Conservation (phyloP, 2,329 filamentous ascomycete species). For the Colletotrichum orbiculare region DNA sequence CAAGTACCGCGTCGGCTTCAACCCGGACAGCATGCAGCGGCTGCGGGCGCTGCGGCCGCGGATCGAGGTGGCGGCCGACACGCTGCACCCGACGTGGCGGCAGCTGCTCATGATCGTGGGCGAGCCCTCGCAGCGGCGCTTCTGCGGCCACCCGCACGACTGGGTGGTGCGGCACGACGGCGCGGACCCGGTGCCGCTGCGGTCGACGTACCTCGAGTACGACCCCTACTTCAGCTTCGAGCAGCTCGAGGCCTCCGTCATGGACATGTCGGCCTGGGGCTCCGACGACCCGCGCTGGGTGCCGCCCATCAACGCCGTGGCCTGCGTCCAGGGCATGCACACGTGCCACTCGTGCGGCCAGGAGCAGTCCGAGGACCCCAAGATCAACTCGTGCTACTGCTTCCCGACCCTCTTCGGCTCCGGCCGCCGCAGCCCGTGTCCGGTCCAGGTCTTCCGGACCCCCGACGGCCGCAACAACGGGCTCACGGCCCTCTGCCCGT, state of each 20-base stretch:
- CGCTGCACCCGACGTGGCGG: constrained; percentile 64
- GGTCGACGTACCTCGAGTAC: constrained; percentile 58
- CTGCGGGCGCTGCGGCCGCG: constrained; percentile 56
- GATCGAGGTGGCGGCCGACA: constrained; percentile 65
- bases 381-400: constrained; percentile 61
- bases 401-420: constrained; percentile 63
- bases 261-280: constrained; percentile 61
- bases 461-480: constrained; percentile 66
- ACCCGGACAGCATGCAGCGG: constrained; percentile 59
- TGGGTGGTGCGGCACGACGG: constrained; percentile 61
- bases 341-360: constrained; percentile 57
- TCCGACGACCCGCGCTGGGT: constrained; percentile 60
- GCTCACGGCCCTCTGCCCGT: constrained; percentile 56
- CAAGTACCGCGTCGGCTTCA: constrained; percentile 68
- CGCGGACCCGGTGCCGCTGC: constrained; percentile 51
- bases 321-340: constrained; percentile 38
- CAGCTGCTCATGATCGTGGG: constrained; percentile 59
- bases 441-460: constrained; percentile 65
- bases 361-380: constrained; percentile 60
- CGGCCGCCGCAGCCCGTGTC: constrained; percentile 39
- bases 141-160: constrained; percentile 61
- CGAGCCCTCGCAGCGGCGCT: constrained; percentile 51
- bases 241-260: constrained; percentile 60
- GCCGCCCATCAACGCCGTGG: constrained; percentile 42
- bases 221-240: constrained; percentile 59